Base-by-base conservation (phyloP, 129 eudicot genomes). In the Sambucus nigra region DNA sequence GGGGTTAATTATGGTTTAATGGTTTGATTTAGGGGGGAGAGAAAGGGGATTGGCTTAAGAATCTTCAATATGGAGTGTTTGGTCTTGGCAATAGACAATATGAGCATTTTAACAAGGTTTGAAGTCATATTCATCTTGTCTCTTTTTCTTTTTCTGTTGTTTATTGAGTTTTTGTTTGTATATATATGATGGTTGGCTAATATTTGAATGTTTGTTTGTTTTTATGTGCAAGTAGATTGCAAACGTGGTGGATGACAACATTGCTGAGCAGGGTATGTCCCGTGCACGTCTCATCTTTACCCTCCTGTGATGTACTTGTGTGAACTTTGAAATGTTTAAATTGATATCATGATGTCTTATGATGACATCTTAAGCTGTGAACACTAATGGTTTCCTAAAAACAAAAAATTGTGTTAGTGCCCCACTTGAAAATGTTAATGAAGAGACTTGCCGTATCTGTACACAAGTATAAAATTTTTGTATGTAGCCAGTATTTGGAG, bases 21-120 rank as follows among this genome's bases (percentile, higher is more conserved):
- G 48, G 25, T 13, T 24, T 42, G 44, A 26, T 63, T 33, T 64
- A 81, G 86, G 89, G 94, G 3, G 78, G 73, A n/a, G 78, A 75
- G 27, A 85, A 66, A 49, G 94, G 88, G 24, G 89, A 81, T 25
- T 84, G 93, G 88, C 88, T 85, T 60, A 67, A 77, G 32, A 82
- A 82, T 66, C 95, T 91, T 62, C 73, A 76, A 0, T 91, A 79
- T 25, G 98, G 89, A 60, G 82, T 91, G 21, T 91, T 91, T 75
- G 98, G 94, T 54, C 98, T 91, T 48, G 98, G 98, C 17, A 91
- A 91, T 65, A 73, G 95, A 66, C 98, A 91, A 31, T 91, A 91
- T 23, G 98, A 91, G 67, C 98, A 91, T 82, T 91, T 91, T 62
- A 91, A 91, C 72, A 91, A 91, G 98, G 95, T 91, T 9, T 46